Evolutionary conservation across 2,329 filamentous ascomycete genomes (phyloP).

Genomic region (Hypoxylon sp.): DNA sequence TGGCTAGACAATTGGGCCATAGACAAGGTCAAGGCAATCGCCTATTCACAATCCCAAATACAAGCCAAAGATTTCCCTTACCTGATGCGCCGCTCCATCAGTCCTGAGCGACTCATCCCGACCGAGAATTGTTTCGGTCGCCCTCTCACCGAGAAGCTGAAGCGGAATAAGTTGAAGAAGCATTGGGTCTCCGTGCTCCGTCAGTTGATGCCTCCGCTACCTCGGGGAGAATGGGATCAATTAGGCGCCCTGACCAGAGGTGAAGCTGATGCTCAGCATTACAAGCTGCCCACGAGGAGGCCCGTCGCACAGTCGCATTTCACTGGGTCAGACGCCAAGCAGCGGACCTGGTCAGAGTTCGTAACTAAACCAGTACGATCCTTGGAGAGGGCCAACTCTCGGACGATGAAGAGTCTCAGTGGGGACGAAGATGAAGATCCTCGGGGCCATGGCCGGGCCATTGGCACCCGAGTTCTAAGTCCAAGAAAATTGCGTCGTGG

Average conservation of each 20-base stretch:
- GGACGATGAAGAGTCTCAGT: conserved; percentile 54
- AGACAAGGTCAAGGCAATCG: conserved; percentile 58
- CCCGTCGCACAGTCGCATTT: conserved; percentile 46
- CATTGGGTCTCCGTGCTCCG: conserved; percentile 63
- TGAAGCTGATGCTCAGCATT: conserved; percentile 54
- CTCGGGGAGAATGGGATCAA: conserved; percentile 67
- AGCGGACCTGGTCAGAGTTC: conserved; percentile 61
- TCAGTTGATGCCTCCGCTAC: conserved; percentile 68
- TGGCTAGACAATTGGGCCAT: conserved; percentile 66
- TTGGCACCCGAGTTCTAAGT: conserved; percentile 54
- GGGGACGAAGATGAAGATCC: conserved; percentile 56
- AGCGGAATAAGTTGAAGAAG: conserved; percentile 59
- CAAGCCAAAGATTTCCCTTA: conserved; percentile 49
- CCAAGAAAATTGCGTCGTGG: conserved; percentile 60
- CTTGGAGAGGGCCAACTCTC: conserved; percentile 56
- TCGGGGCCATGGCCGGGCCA: conserved; percentile 50
- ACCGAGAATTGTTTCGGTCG: conserved; percentile 64
- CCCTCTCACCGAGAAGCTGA: conserved; percentile 56
- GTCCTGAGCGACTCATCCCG: conserved; percentile 57
- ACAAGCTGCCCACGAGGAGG: conserved; percentile 56
- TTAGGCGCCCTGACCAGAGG: conserved; percentile 63
- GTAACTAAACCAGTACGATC: conserved; percentile 56
- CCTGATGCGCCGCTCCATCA: conserved; percentile 49
- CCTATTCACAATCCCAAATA: conserved; percentile 58
- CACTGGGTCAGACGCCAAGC: neutral